A percentile compares a stretch with the other conserved stretches of the same genome.
phyloP scores from a whole-genome alignment of 73 alveolate species.

The Paramecium primaurelia region DNA sequence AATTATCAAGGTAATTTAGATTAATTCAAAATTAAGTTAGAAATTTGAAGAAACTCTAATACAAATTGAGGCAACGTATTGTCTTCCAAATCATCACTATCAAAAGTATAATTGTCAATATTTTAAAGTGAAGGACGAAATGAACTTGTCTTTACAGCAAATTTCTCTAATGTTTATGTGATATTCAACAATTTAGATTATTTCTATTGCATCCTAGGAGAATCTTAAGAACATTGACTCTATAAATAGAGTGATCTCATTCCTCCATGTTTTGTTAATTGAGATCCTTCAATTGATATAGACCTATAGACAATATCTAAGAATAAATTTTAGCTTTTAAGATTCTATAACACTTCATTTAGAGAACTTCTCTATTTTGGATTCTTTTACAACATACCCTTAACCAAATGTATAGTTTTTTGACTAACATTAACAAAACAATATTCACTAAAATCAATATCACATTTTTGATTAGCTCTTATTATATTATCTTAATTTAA shows the following conservation, averaged over 20 bases:
- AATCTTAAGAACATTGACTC: not conserved
- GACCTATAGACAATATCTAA: not conserved
- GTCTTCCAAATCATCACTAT: not conserved
- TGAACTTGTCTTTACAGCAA: not conserved
- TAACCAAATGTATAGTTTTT: not conserved
- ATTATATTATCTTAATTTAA: not conserved
- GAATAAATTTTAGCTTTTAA: not conserved
- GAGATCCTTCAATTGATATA: not conserved
- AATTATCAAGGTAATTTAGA: not conserved
- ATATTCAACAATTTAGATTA: not conserved
- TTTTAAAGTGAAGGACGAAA: not conserved
- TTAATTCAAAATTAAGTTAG: not conserved
- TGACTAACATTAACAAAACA: not conserved
- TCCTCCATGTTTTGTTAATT: not conserved
- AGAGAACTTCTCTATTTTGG: not conserved
- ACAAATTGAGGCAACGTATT: not conserved
- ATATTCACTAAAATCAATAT: constrained; percentile 37
- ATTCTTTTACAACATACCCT: not conserved
- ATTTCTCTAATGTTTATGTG: not conserved
- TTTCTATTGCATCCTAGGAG: not conserved
- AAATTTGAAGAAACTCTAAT: not conserved
- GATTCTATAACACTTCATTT: not conserved
- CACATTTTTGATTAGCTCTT: not conserved
- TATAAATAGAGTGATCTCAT: not conserved
- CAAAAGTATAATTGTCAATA: not conserved